These are phyloP conservation scores for Penicillium nordicum DNA, from an alignment of 2,329 filamentous ascomycete genomes.

Conservation along the genomic window DNA sequence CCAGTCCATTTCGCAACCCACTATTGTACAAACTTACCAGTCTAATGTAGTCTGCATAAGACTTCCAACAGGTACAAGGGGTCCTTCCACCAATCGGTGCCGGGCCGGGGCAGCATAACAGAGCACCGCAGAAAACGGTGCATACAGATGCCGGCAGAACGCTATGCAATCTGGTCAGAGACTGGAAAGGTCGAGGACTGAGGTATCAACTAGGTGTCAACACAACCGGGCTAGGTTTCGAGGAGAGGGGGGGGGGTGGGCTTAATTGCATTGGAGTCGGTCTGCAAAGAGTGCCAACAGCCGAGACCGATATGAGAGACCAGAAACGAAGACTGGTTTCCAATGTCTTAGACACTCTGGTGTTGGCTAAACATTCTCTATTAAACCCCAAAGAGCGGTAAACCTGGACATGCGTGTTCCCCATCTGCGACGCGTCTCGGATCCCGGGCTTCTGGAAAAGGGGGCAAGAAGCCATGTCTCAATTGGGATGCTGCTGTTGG, in stretches of 20 bases:
- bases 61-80: slow-evolving; percentile 6
- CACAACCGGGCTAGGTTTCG: slow-evolving; percentile 4
- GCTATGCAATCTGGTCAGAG: slow-evolving; percentile 6
- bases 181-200: slow-evolving; percentile 4
- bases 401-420: slow-evolving; percentile 10
- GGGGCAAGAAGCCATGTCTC: slow-evolving; percentile 13
- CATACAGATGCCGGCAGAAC: slow-evolving; percentile 1
- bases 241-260: neutral
- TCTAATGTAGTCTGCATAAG: slow-evolving; percentile 4
- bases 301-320: slow-evolving; percentile 6
- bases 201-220: neutral
- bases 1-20: slow-evolving; percentile 12
- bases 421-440: slow-evolving; percentile 1
- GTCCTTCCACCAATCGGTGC: slow-evolving; percentile 2
- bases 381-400: slow-evolving; percentile 21
- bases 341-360: slow-evolving; percentile 23
- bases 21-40: slow-evolving; percentile 12
- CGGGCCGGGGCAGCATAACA: neutral
- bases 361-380: neutral
- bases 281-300: slow-evolving; percentile 2
- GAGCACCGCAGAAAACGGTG: slow-evolving; percentile 13
- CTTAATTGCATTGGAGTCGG: slow-evolving; percentile 2
- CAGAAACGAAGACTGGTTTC: slow-evolving; percentile 11
- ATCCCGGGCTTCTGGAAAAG: slow-evolving; percentile 16
- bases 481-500: slow-evolving; percentile 17